phyloP scores from a whole-genome alignment of 164 flowering plant genomes.

The Aristolochia californica region DNA sequence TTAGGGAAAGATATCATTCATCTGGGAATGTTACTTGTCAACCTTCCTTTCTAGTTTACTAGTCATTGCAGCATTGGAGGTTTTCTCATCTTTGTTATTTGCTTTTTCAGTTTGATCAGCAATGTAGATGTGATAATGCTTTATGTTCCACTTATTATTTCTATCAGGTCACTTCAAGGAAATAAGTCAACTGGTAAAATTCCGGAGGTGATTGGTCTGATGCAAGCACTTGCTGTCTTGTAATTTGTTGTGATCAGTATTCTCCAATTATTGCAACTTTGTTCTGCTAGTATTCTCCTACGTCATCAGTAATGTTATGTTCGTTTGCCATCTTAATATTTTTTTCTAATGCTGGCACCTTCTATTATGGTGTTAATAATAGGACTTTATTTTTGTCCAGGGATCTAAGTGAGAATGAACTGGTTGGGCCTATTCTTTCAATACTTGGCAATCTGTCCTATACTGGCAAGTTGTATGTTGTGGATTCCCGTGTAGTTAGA shows the following conservation, averaged over 20 bases:
- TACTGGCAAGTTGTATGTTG: constrained; percentile 84
- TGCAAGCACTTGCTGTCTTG: constrained; percentile 97
- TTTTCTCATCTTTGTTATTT: too few relatives aligned
- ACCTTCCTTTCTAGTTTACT: too few relatives aligned
- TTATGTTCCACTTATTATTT: background rate
- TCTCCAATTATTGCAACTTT: background rate
- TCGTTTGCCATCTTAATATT: too few relatives aligned
- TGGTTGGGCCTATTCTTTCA: constrained; percentile 82
- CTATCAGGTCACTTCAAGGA: constrained; percentile 77
- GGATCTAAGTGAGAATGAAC: constrained; percentile 85
- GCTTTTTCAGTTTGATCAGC: too few relatives aligned
- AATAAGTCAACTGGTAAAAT: constrained; percentile 73
- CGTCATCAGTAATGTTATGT: too few relatives aligned
- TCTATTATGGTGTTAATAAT: background rate
- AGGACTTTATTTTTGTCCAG: constrained; percentile 21
- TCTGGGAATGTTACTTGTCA: too few relatives aligned
- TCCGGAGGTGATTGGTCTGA: constrained; percentile 88
- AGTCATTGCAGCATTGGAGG: too few relatives aligned
- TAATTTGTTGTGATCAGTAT: constrained; percentile 23
- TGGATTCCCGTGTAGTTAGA: too few relatives aligned
- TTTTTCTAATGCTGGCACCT: too few relatives aligned
- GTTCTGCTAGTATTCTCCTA: too few relatives aligned
- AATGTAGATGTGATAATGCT: too few relatives aligned
- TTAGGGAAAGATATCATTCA: too few relatives aligned
- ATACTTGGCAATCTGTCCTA: constrained; percentile 79